Conservation (phyloP, 2,329 filamentous ascomycete genomes). For the Lasiodiplodia hormozganensis region DNA sequence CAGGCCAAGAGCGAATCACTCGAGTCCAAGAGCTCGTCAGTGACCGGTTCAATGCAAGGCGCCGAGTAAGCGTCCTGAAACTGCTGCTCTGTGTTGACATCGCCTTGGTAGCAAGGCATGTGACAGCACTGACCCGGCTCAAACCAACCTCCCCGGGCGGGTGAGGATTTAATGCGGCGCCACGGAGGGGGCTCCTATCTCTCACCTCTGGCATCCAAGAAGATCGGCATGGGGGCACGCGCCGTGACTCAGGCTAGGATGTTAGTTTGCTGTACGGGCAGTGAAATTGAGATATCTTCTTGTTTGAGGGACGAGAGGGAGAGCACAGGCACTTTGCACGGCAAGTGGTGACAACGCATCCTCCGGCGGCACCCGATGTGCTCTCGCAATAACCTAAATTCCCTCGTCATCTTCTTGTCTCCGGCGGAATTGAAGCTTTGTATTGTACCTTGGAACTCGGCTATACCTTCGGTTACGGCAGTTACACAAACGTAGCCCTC, state of each 20-base stretch:
- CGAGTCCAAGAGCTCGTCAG: constrained; percentile 3
- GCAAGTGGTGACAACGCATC: background rate
- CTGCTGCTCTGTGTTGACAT: background rate
- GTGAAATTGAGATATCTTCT: background rate
- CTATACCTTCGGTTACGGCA: background rate
- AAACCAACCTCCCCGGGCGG: background rate
- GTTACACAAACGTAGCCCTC: constrained; percentile 9
- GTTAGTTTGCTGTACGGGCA: background rate
- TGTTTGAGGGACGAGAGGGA: background rate
- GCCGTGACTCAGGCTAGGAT: background rate
- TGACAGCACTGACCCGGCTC: background rate
- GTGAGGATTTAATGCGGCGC: background rate
- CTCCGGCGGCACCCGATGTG: constrained; percentile 4
- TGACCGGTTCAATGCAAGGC: background rate
- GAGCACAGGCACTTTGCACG: background rate
- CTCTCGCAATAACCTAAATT: constrained; percentile 18
- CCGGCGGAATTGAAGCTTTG: background rate
- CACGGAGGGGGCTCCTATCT: constrained; percentile 9
- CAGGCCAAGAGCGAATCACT: background rate
- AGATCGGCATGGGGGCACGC: background rate
- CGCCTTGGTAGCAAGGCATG: constrained; percentile 6
- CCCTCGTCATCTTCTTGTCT: background rate
- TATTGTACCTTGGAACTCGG: constrained; percentile 13
- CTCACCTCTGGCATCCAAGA: background rate
- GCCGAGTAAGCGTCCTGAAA: constrained; percentile 12